Percentiles rank a stretch among this genome's conserved stretches.
phyloP scores from a whole-genome alignment of 495 filamentous ascomycete species.

The Terfezia boudieri region DNA sequence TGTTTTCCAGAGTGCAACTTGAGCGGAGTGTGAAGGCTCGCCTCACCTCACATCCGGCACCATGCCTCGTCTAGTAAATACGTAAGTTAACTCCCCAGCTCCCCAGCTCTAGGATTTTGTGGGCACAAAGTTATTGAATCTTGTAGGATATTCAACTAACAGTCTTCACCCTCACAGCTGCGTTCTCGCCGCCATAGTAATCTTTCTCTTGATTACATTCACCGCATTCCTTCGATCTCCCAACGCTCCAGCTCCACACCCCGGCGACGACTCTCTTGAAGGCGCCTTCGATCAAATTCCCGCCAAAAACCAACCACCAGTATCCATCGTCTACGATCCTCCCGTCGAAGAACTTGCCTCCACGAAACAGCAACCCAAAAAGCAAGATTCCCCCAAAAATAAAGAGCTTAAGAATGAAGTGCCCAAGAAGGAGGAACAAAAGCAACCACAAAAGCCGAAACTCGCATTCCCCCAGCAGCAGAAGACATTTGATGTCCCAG shows the following conservation, averaged over 20 bases:
- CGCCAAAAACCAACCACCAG: background rate
- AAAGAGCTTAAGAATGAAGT: constrained; percentile 3
- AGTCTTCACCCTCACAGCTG: background rate
- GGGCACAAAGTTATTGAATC: background rate
- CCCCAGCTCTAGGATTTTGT: background rate
- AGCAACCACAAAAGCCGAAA: background rate
- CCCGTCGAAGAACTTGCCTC: background rate
- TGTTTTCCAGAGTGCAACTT: no score
- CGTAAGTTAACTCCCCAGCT: background rate
- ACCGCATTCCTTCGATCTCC: constrained; percentile 4
- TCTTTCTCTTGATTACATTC: constrained; percentile 13
- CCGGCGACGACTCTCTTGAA: constrained; percentile 1
- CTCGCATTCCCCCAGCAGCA: background rate
- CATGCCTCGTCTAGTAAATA: constrained; percentile 8
- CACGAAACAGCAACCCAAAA: background rate
- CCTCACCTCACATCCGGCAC: background rate
- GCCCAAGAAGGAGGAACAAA: constrained; percentile 2
- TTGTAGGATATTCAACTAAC: background rate
- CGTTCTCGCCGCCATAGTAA: constrained; percentile 2
- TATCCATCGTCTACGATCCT: background rate
- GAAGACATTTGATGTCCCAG: constrained; percentile 7
- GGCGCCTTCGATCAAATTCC: constrained; percentile 7
- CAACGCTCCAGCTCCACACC: background rate
- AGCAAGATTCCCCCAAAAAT: background rate
- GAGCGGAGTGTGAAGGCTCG: background rate